Conservation (phyloP, 108 stramenopile species). For the Cyclotella atomus region DNA sequence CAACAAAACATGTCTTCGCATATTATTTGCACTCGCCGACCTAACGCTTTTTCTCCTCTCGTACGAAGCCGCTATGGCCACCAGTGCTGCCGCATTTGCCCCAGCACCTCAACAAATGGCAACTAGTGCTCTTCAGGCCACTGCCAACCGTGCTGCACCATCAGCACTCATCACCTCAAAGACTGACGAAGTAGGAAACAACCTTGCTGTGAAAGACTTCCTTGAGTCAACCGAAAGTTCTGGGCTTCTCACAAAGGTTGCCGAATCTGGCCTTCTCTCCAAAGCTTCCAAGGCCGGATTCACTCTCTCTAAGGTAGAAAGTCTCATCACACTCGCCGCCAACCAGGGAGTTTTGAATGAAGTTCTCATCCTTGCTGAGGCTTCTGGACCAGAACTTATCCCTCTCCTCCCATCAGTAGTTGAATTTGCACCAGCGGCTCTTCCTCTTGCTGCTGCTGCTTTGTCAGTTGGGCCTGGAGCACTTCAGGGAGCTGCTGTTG, state of each 20-base stretch:
- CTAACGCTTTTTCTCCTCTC: slow-evolving; percentile 1
- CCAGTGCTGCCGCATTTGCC: slow-evolving; percentile 71
- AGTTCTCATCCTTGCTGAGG: slow-evolving; percentile 83
- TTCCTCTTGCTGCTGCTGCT: slow-evolving; percentile 78
- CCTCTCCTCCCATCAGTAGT: slow-evolving; percentile 83
- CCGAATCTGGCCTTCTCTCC: slow-evolving; percentile 78
- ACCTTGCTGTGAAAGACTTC: slow-evolving; percentile 79
- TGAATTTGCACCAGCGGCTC: slow-evolving; percentile 74
- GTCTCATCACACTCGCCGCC: slow-evolving; percentile 75
- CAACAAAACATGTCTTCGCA: neutral
- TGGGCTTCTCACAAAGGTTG: slow-evolving; percentile 81
- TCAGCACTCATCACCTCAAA: slow-evolving; percentile 56
- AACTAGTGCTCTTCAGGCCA: slow-evolving; percentile 42
- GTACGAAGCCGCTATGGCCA: slow-evolving; percentile 61
- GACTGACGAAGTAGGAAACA: slow-evolving; percentile 81
- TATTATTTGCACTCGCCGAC: neutral
- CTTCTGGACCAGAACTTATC: slow-evolving; percentile 82
- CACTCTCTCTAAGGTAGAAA: slow-evolving; percentile 82
- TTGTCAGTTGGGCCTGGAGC: slow-evolving; percentile 60
- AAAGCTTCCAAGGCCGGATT: slow-evolving; percentile 84
- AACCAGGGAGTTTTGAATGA: slow-evolving; percentile 65
- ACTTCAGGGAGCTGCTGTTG: slow-evolving; percentile 59
- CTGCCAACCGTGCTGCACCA: slow-evolving; percentile 41
- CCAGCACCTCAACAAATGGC: slow-evolving; percentile 51
- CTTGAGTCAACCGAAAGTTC: slow-evolving; percentile 64